Evolutionary conservation across 1,284 basidiomycete genomes (phyloP), one percentile per base, ranked within the genome.

Genomic region (Microbotryomycetes sp.): DNA sequence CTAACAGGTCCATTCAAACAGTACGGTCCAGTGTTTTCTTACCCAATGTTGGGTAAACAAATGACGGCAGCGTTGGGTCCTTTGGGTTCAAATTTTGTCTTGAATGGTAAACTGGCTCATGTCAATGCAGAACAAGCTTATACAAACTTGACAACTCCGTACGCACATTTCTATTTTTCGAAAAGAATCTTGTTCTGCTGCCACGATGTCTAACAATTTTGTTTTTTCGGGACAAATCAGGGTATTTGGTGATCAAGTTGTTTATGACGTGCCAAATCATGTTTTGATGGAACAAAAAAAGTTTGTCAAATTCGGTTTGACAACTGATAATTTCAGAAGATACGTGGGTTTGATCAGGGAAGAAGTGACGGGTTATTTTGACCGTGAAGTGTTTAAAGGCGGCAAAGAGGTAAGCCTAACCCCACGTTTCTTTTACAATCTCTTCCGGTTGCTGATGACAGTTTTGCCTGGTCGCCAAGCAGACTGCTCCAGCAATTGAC

Each of bases 241-340:
- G 9, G 71, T 79, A 9, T 99, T 99, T 72, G 96, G 96, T 58
- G 92, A 92, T 74, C 92, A 92, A 58, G 96, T 98, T 51, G 94
- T 97, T 4, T 98, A 98, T 76, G 97, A 74, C 86, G 92, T 69
- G 60, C 94, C 96, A 31, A 98, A 98, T 76, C 87, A 92, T 59
- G 81, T 91, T 56, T 86, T 99, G 75, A 98, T 99, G 94, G 93
- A 99, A 75, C 96, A 99, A 77, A 99, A 99, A 82, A 89, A 88
- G 76, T 97, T 98, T 70, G 79, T 80, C 66, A 78, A 77, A 57
- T 86, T 92, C 69, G 93, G 94, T 48, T 83, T 99, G 9, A 89
- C 91, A 7, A 84, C 83, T 23, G 94, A 98, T 32, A 94, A 96
- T 75, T 87, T 99, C 77, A 84, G 86, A 45, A 82, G 84, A 48